Evolutionary conservation across 257 asterid species (phyloP).

Genomic region (Orobanche coerulescens): DNA sequence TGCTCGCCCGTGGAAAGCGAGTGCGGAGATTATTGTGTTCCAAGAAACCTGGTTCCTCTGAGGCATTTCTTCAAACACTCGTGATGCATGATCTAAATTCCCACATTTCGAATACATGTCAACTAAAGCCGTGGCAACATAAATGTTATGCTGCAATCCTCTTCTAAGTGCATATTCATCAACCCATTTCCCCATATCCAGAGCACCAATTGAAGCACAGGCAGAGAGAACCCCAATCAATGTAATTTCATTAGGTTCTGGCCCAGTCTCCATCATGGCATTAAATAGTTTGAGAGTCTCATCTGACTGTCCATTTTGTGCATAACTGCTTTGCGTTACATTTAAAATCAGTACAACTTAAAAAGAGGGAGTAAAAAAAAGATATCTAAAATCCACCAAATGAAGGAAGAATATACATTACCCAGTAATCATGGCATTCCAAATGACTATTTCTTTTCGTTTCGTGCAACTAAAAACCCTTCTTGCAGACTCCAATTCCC

Average conservation of each 20-base stretch:
- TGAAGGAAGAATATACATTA: constrained; percentile 24
- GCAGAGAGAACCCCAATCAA: constrained; percentile 72
- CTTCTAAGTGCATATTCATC: constrained; percentile 54
- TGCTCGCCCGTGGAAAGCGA: constrained; percentile 70
- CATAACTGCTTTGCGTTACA: constrained; percentile 42
- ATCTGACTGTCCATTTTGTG: constrained; percentile 76
- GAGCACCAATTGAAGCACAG: constrained; percentile 79
- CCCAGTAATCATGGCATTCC: constrained; percentile 97
- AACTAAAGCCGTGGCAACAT: constrained; percentile 68
- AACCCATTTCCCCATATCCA: constrained; percentile 57
- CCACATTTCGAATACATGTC: constrained; percentile 95
- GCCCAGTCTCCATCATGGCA: constrained; percentile 57
- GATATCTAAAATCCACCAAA: not conserved
- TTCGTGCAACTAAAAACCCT: constrained; percentile 39
- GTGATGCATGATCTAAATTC: constrained; percentile 49
- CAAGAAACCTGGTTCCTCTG: constrained; percentile 69
- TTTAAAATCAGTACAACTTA: constrained; percentile 9
- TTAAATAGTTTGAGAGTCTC: constrained; percentile 58
- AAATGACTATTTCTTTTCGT: constrained; percentile 54
- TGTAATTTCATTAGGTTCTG: constrained; percentile 66
- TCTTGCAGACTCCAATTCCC: constrained; percentile 64
- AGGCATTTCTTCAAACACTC: constrained; percentile 60
- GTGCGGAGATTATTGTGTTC: constrained; percentile 88
- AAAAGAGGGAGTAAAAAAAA: not conserved
- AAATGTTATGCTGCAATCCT: constrained; percentile 46